phyloP scores from a whole-genome alignment of 306 rosid species.

The Rosa rugosa region DNA sequence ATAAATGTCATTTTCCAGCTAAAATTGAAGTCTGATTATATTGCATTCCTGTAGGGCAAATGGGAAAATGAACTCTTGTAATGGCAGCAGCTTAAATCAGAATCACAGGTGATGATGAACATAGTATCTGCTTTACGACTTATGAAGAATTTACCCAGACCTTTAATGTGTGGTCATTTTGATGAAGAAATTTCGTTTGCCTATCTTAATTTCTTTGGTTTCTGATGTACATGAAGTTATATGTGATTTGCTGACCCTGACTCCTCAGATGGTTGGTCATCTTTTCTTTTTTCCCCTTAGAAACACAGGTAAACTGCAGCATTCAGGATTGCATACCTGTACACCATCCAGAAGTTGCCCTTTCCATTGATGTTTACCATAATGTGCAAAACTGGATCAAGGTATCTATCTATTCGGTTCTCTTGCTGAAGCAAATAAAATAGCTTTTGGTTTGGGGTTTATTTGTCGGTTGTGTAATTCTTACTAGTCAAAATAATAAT shows the following conservation, averaged over 20 bases:
- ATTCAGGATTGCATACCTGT: constrained; percentile 46
- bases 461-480: no score
- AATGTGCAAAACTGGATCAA: constrained; percentile 55
- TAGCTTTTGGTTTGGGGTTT: no score
- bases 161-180: not conserved
- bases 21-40: not conserved
- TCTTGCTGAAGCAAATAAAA: no score
- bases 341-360: constrained; percentile 61
- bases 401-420: constrained; percentile 34
- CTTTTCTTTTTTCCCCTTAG: constrained; percentile 9
- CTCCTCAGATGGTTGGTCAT: not conserved
- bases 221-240: not conserved
- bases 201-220: not conserved
- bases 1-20: not conserved
- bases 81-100: not conserved
- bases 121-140: not conserved
- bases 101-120: not conserved
- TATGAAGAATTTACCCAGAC: not conserved
- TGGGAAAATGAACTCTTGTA: not conserved
- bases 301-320: constrained; percentile 49
- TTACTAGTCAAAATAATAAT: no score
- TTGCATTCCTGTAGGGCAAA: not conserved
- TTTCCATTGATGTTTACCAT: constrained; percentile 74
- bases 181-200: not conserved
- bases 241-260: constrained; percentile 6